A percentile compares a stretch with the other conserved stretches of the same genome.
These are phyloP conservation scores for Fusarium sp. DNA, from an alignment of 2,329 filamentous ascomycete species.

Conservation along the genomic window DNA sequence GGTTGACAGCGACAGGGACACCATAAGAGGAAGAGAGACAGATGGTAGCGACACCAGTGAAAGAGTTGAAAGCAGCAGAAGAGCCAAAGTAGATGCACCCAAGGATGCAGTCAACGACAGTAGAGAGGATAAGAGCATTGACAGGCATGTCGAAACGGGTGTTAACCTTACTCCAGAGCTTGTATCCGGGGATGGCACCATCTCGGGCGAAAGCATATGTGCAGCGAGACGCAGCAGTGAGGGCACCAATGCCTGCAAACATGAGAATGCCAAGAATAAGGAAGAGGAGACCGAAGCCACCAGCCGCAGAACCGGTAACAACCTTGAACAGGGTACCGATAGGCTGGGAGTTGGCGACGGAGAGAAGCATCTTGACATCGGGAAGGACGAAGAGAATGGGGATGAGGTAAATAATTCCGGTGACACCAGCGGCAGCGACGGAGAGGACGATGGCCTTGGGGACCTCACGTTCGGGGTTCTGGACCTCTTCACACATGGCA, in stretches of 20 bases:
- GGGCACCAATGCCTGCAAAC: slow-evolving; percentile 78
- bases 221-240: slow-evolving; percentile 78
- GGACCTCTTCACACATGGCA: slow-evolving; percentile 69
- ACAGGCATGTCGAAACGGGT: slow-evolving; percentile 74
- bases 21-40: slow-evolving; percentile 80
- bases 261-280: slow-evolving; percentile 79
- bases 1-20: slow-evolving; percentile 76
- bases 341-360: slow-evolving; percentile 76
- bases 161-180: slow-evolving; percentile 73
- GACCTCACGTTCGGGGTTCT: slow-evolving; percentile 67
- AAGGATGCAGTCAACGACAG: slow-evolving; percentile 73
- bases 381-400: slow-evolving; percentile 81
- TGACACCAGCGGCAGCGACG: slow-evolving; percentile 70
- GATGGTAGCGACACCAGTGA: slow-evolving; percentile 83
- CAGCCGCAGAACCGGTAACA: slow-evolving; percentile 75
- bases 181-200: slow-evolving; percentile 76
- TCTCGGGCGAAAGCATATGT: slow-evolving; percentile 81
- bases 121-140: slow-evolving; percentile 73
- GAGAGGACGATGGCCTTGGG: slow-evolving; percentile 75
- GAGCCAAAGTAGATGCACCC: slow-evolving; percentile 84
- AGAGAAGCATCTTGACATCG: slow-evolving; percentile 69
- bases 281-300: slow-evolving; percentile 80
- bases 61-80: slow-evolving; percentile 79
- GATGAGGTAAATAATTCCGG: slow-evolving; percentile 72
- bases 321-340: slow-evolving; percentile 80